Conservation (phyloP, 306 rosid genomes). For the Prosopis cineraria region DNA sequence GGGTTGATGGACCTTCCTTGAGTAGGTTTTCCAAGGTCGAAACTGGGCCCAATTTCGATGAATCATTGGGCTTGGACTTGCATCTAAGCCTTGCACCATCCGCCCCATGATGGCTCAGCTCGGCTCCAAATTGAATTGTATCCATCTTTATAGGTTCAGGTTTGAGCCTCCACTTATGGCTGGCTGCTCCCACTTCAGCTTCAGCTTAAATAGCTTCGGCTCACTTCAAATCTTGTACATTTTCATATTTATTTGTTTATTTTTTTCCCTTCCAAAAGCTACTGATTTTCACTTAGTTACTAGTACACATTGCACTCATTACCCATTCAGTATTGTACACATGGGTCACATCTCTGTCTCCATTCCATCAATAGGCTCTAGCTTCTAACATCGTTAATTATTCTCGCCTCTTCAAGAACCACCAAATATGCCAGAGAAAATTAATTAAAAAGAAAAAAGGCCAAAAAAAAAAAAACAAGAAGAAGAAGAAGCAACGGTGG, state of each 20-base stretch:
- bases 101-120: slow-evolving; percentile 51
- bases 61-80: slow-evolving; percentile 82
- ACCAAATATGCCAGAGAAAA: too few relatives aligned
- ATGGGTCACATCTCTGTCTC: background rate
- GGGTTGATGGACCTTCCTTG: slow-evolving; percentile 72
- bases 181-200: slow-evolving; percentile 34
- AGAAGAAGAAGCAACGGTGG: too few relatives aligned
- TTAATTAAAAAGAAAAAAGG: too few relatives aligned
- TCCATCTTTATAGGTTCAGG: slow-evolving; percentile 12
- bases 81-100: slow-evolving; percentile 89
- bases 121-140: slow-evolving; percentile 3
- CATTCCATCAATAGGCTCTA: background rate
- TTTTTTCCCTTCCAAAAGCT: slow-evolving; percentile 12
- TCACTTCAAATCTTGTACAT: slow-evolving; percentile 57
- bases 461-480: too few relatives aligned
- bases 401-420: too few relatives aligned
- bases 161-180: background rate
- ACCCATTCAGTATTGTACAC: slow-evolving; percentile 16
- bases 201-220: background rate
- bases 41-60: slow-evolving; percentile 76
- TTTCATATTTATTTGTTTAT: slow-evolving; percentile 46
- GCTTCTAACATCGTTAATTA: background rate
- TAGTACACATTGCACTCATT: slow-evolving; percentile 24
- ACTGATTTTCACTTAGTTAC: slow-evolving; percentile 38
- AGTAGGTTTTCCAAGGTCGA: slow-evolving; percentile 71